Evolutionary conservation across 768 basidiomycete species (phyloP), one percentile per base, ranked within the genome.

Genomic region (Leucogyrophana mollusca): DNA sequence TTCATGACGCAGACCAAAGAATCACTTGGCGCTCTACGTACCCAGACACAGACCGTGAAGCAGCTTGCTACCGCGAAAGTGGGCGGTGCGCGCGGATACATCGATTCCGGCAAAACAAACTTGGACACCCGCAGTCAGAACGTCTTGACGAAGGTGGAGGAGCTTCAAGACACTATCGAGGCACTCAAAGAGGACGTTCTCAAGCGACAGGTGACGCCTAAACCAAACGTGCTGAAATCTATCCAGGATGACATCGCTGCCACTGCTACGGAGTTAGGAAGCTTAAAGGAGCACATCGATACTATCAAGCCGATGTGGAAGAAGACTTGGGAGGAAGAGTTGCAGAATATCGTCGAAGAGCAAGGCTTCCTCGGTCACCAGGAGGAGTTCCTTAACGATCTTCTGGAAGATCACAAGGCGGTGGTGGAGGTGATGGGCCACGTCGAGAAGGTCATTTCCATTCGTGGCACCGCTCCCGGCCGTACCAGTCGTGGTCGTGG

Each of bases 271-370:
- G 87, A 94, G 68, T 74, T 97, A 35, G 77, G 83, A 51, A 85
- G 80, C 57, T 71, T 98, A 47, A 81, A 81, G 58, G 82, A 85
- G 55, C 91, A 95, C 64, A 88, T 97, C 55, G 80, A 84, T 56
- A 87, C 90, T 9, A 79, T 94, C 58, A 92, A 88, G 59, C 93
- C 95, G 34, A 91, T 90, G 79, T 99, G 95, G 95, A 90, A 94
- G 75, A 93, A 94, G 77, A 97, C 94, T 16, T 99, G 95, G 95
- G 89, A 90, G 59, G 85, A 91, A 60, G 95, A 99, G 70, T 64
- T 99, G 61, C 88, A 92, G 73, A 91, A 92, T 54, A 94, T 99
- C 46, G 88, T 97, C 47, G 94, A 96, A 64, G 95, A 99, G 65
- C 94, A 99, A 62, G 90, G 94, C 56, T 89, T 96, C 72, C 70